A percentile compares a stretch with the other conserved stretches of the same genome.
Evolutionary conservation across 148 eudicot genomes (phyloP).

Genomic region (Heliosperma pusillum): DNA sequence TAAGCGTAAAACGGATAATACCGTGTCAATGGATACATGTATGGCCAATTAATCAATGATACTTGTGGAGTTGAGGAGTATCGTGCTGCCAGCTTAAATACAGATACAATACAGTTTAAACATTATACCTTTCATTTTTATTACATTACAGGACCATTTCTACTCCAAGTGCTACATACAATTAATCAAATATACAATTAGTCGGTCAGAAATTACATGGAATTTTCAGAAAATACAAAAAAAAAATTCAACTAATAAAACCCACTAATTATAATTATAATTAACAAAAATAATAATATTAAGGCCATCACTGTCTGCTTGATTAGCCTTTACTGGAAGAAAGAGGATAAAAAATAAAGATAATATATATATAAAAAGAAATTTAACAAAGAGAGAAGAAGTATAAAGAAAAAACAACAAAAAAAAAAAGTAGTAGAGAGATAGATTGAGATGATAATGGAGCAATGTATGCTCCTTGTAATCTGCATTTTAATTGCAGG

Average conservation of each 20-base stretch:
- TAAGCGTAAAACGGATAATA: too few species aligned
- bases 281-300: neutral
- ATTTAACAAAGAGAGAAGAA: neutral
- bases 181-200: neutral
- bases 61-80: neutral
- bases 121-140: neutral
- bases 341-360: neutral
- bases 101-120: neutral
- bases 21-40: too few species aligned
- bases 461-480: slow-evolving; percentile 33
- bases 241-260: neutral
- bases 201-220: neutral
- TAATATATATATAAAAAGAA: neutral
- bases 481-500: slow-evolving; percentile 40
- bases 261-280: neutral
- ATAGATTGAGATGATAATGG: slow-evolving; percentile 30
- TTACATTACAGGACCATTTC: neutral
- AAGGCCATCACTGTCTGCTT: slow-evolving; percentile 29
- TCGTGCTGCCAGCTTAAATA: neutral
- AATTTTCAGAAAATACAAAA: too few species aligned
- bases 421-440: slow-evolving; percentile 12
- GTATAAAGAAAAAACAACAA: slow-evolving; percentile 13
- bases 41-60: too few species aligned
- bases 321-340: slow-evolving; percentile 21
- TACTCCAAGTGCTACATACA: neutral